Evolutionary conservation across 148 eudicot genomes (phyloP), one percentile per base, ranked within the genome.

Genomic region (Cornus controversa): DNA sequence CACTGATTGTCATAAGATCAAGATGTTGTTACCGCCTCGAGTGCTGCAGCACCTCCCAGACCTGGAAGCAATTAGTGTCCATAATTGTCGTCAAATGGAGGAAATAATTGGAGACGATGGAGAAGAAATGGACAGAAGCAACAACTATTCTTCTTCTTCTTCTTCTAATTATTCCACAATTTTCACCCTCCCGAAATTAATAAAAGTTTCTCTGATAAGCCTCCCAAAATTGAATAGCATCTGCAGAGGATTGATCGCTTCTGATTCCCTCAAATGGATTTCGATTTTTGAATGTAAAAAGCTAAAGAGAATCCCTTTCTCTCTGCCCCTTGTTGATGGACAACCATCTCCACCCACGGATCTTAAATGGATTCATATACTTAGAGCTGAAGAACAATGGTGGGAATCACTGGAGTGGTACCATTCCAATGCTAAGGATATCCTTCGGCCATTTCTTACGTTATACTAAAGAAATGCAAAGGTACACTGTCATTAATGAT

Each of bases 271-370:
- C 45, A 16, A 45, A 40, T 5, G 1, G 0, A 71, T 71, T 22
- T 1, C 6, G n/a, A 8, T 71, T 24, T 0, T 0, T 2, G 10
- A n/a, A 6, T 37, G 27, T 25, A 15, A 27, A 36, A 45, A 53
- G 18, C n/a, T 75, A 6, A 67, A 75, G 45, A 66, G 71, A 64
- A 27, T 75, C 18, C 78, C 78, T 15, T 75, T 75, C 4, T 67
- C 14, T 67, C 34, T 66, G 25, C 71, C 64, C 8, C 16, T 16
- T 42, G 8, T 24, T 14, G 27, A 75, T 64, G 77, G 69, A 63
- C 57, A 75, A 64, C 77, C 69, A 63, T 64, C 34, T 64, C 22
- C 60, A 11, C 77, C 70, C 14, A n/a, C 4, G 16, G 63, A 2
- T 60, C 67, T 73, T 4, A 73, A 62, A 73, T 6, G 16, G 2